phyloP scores from a whole-genome alignment of 2,329 filamentous ascomycete species.

The Colletotrichum salicis region DNA sequence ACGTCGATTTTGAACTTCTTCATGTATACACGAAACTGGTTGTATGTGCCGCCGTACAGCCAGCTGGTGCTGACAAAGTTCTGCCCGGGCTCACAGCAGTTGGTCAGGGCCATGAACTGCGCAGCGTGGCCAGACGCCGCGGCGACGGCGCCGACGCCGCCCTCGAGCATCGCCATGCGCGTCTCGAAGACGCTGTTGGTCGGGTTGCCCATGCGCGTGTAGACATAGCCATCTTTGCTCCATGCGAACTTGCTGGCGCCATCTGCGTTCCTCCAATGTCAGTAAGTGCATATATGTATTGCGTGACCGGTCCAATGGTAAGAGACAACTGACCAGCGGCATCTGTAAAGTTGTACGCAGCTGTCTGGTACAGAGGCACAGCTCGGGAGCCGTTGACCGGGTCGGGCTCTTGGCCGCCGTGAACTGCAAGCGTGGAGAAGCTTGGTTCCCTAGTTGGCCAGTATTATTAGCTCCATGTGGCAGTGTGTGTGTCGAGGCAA shows the following conservation, averaged over 20 bases:
- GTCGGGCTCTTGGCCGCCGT: conserved; percentile 76
- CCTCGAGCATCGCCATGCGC: conserved; percentile 91
- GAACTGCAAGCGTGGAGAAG: conserved; percentile 38
- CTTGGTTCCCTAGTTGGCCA: conserved; percentile 27
- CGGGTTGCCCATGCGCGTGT: conserved; percentile 96
- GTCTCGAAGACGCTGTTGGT: conserved; percentile 97
- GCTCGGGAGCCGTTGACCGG: conserved; percentile 85
- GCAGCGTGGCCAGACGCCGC: conserved; percentile 88
- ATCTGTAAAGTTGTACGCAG: conserved; percentile 48
- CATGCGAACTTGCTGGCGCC: conserved; percentile 47
- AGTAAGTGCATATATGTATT: not conserved
- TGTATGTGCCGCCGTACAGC: conserved; percentile 95
- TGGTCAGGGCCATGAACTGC: conserved; percentile 88
- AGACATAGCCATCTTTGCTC: conserved; percentile 77
- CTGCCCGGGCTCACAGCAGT: conserved; percentile 85
- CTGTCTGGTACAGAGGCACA: conserved; percentile 95
- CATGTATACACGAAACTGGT: conserved; percentile 93
- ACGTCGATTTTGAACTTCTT: conserved; percentile 85
- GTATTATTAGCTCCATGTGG: not conserved
- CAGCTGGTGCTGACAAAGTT: conserved; percentile 95
- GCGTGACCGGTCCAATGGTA: not conserved
- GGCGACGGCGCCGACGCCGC: conserved; percentile 86
- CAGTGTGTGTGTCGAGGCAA: conserved; percentile 17
- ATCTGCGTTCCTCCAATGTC: conserved; percentile 41
- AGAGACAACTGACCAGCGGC: conserved; percentile 30